These are phyloP conservation scores for Podospora pseudocomata DNA, from an alignment of 495 filamentous ascomycete species.

Conservation along the genomic window DNA sequence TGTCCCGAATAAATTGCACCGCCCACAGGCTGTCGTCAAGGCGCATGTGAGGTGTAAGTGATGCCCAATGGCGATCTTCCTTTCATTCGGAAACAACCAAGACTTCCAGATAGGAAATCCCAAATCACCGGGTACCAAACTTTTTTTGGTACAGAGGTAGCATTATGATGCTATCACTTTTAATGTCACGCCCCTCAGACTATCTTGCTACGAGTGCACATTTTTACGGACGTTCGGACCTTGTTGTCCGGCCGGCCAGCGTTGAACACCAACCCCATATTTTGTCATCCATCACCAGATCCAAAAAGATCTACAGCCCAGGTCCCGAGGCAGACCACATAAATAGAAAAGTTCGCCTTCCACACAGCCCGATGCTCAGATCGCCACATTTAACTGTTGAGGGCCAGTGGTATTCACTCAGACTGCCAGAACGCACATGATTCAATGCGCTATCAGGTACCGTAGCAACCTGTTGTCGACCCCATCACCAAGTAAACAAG, in stretches of 20 bases:
- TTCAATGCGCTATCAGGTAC: background rate
- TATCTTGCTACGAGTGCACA: too few relatives aligned
- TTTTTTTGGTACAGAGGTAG: background rate
- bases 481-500: too few relatives aligned
- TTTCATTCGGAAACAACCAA: background rate
- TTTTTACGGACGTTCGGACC: background rate
- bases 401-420: too few relatives aligned
- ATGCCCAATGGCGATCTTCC: background rate
- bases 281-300: background rate
- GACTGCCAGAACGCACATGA: background rate
- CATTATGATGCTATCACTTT: background rate
- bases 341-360: background rate
- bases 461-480: too few relatives aligned
- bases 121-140: background rate
- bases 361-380: background rate
- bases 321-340: background rate
- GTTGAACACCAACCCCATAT: background rate
- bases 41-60: background rate
- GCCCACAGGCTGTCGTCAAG: too few relatives aligned
- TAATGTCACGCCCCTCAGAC: background rate
- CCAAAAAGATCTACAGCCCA: background rate
- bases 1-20: background rate
- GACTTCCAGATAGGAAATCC: background rate
- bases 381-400: background rate
- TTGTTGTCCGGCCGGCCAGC: background rate